Conservation (phyloP, 805 yeast species). For the Saturnispora dispora region DNA sequence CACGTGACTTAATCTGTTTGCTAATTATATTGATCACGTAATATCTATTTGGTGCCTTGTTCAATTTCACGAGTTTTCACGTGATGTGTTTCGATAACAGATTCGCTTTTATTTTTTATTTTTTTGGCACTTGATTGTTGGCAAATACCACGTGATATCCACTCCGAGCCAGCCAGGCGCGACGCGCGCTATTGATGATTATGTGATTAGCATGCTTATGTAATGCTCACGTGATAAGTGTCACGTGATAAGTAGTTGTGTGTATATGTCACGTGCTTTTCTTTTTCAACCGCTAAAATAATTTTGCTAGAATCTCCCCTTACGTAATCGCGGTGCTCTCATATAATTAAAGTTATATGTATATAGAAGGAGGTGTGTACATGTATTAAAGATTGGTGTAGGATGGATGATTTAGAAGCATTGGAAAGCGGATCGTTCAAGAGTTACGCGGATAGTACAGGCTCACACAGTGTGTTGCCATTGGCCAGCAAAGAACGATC, state of each 20-base stretch:
- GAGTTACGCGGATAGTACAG: not conserved
- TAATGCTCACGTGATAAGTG: not conserved
- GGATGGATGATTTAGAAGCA: conserved; percentile 4
- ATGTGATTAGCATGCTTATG: not conserved
- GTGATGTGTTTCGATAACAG: not conserved
- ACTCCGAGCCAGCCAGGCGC: not conserved
- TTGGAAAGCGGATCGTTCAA: conserved; percentile 6
- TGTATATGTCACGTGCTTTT: too few species aligned
- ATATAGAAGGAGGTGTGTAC: not conserved
- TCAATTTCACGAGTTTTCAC: not conserved
- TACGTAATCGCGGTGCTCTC: not conserved
- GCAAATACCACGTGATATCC: not conserved
- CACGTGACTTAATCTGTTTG: not conserved
- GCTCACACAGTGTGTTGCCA: not conserved
- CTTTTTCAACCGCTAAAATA: too few species aligned
- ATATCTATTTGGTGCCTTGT: too few species aligned
- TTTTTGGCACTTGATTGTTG: not conserved
- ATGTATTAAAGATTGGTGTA: not conserved
- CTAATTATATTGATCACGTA: too few species aligned
- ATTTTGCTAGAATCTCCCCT: too few species aligned
- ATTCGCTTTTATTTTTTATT: too few species aligned
- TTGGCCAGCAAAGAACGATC: not conserved
- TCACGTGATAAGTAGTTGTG: too few species aligned
- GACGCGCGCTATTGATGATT: too few species aligned
- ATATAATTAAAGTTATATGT: not conserved